Evolutionary conservation across 2,329 filamentous ascomycete genomes (phyloP).

Genomic region (Neonectria coccinea): DNA sequence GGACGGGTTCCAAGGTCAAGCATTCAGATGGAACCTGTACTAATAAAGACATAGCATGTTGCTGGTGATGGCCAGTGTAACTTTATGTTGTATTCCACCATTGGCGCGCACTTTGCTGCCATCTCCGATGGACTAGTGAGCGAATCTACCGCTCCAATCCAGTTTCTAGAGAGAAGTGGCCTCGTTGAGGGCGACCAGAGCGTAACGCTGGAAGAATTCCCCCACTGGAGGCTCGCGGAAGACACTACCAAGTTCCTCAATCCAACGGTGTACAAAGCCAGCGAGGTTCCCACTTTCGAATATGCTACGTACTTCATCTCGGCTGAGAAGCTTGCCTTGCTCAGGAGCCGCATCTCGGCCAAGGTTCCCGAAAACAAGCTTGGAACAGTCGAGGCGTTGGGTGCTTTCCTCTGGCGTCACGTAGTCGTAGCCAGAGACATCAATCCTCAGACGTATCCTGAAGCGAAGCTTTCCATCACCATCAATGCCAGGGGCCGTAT

Average conservation of each 20-base stretch:
- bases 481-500: constrained; percentile 18
- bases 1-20: not conserved
- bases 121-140: constrained; percentile 4
- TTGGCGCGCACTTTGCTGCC: constrained; percentile 19
- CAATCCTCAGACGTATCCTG: constrained; percentile 7
- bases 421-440: constrained; percentile 13
- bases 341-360: not conserved
- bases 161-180: constrained; percentile 10
- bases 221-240: constrained; percentile 23
- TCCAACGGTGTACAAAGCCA: constrained; percentile 6
- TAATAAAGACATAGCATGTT: constrained; percentile 19
- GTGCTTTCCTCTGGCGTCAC: constrained; percentile 24
- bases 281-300: constrained; percentile 4
- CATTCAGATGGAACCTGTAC: not conserved
- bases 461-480: constrained; percentile 21
- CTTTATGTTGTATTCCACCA: constrained; percentile 20
- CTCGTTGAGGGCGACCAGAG: constrained; percentile 7
- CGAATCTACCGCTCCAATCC: constrained; percentile 8
- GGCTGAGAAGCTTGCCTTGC: not conserved
- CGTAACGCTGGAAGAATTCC: not conserved
- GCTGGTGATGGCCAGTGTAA: constrained; percentile 25
- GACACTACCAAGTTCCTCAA: constrained; percentile 14
- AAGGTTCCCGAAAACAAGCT: not conserved
- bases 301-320: constrained; percentile 22
- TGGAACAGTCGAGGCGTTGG: constrained; percentile 12